Evolutionary conservation across 345 rosid genomes (phyloP).

Genomic region (Corchorus olitorius): DNA sequence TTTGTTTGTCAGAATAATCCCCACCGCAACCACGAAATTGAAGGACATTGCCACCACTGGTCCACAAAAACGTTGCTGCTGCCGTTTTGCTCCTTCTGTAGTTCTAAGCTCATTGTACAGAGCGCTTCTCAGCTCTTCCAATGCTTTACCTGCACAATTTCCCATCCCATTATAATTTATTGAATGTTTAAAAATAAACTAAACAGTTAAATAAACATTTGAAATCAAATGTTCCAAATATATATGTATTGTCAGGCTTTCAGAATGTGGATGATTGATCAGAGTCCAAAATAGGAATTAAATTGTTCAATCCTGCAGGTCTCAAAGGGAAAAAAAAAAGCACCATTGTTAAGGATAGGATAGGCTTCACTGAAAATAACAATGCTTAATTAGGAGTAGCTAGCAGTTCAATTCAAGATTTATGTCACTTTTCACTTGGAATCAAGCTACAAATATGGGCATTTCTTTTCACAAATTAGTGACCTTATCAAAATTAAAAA

Average conservation of each 20-base stretch:
- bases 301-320: not conserved
- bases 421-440: too few relatives aligned
- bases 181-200: not conserved
- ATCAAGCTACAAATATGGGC: too few relatives aligned
- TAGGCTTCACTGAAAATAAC: too few relatives aligned
- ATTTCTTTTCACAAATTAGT: too few relatives aligned
- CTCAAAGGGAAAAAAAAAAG: not conserved
- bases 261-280: not conserved
- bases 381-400: too few relatives aligned
- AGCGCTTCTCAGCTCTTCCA: conserved; percentile 85
- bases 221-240: too few relatives aligned
- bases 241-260: too few relatives aligned
- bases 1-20: conserved; percentile 86
- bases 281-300: not conserved
- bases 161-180: too few relatives aligned
- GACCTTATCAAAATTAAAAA: too few relatives aligned
- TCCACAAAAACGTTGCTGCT: conserved; percentile 83
- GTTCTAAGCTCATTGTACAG: conserved; percentile 82
- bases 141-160: conserved; percentile 56
- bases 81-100: conserved; percentile 85
- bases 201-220: not conserved
- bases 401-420: too few relatives aligned
- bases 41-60: conserved; percentile 85
- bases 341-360: too few relatives aligned
- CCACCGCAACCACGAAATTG: conserved; percentile 86